Evolutionary conservation across 805 yeast genomes (phyloP), one percentile per base, ranked within the genome.

Genomic region (Cyberlindnera petersonii): DNA sequence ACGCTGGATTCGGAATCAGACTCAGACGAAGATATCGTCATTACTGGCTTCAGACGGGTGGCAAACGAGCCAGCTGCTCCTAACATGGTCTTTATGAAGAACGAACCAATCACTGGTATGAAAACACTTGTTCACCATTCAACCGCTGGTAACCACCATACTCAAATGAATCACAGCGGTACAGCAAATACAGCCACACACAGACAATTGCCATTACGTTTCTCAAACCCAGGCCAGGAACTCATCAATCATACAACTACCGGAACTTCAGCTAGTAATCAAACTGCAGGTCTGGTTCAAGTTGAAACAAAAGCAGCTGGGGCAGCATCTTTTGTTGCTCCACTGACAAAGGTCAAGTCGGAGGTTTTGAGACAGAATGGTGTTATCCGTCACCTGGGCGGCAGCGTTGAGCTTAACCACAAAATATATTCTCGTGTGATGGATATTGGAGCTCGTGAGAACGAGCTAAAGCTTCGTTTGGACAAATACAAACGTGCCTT

Each of bases 11-110:
- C 47, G 2, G 51, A 45, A 16, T 38, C 42, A 17, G 51, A 45
- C 31, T 37, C 45, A 10, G 53, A 50, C 26, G 53, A 48, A 23
- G 56, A 49, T 30, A 50, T 52, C 24, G 29, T 50, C 16, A 52
- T 52, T 26, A 44, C 51, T 4, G 50, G 43, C 2, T 31, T 47
- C 24, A 47, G 53, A 24, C 31, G 37, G 6, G 38, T 44, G 31
- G 10, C 17, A 26, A 19, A n/a, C n/a, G n/a, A 11, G 33, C 31
- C 19, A 18, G 33, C n/a, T 10, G 14, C 9, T 3, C 34, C 20
- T 7, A n/a, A n/a, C n/a, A n/a, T n/a, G n/a, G n/a, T n/a, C n/a
- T n/a, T n/a, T n/a, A n/a, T n/a, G n/a, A n/a, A n/a, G n/a, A n/a
- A n/a, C n/a, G n/a, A n/a, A n/a, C n/a, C n/a, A n/a, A n/a, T n/a